Evolutionary conservation across 164 flowering plant genomes (phyloP).

Genomic region (Euptelea pleiosperma): DNA sequence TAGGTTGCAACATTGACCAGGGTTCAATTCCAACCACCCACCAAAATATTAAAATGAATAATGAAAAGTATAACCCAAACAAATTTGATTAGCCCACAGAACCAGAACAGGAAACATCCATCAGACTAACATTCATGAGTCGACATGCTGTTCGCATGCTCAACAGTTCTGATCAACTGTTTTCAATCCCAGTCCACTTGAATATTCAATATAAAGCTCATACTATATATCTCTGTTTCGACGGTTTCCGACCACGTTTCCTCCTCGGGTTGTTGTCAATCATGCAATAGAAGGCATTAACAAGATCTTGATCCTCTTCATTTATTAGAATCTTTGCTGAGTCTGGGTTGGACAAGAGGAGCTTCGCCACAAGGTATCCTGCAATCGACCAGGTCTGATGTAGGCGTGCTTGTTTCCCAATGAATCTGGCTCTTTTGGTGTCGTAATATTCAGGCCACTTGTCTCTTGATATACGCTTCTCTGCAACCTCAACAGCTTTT

Average conservation of each 20-base stretch:
- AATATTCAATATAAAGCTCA: slow-evolving; percentile 20
- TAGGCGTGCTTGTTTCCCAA: slow-evolving; percentile 79
- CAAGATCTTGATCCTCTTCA: slow-evolving; percentile 72
- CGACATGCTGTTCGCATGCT: too few relatives aligned
- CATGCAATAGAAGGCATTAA: slow-evolving; percentile 60
- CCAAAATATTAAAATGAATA: too few relatives aligned
- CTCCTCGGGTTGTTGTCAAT: slow-evolving; percentile 64
- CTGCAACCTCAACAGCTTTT: slow-evolving; percentile 68
- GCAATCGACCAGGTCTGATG: slow-evolving; percentile 93
- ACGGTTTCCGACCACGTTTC: slow-evolving; percentile 54
- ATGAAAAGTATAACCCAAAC: too few relatives aligned
- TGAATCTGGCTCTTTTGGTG: slow-evolving; percentile 64
- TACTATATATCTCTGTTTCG: slow-evolving; percentile 45
- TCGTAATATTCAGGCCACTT: slow-evolving; percentile 96
- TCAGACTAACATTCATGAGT: too few relatives aligned
- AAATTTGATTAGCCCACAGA: too few relatives aligned
- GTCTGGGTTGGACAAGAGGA: slow-evolving; percentile 58
- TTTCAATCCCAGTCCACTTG: background rate
- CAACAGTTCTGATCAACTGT: too few relatives aligned
- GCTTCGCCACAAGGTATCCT: slow-evolving; percentile 79
- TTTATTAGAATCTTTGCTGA: slow-evolving; percentile 57
- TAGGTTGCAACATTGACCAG: too few relatives aligned
- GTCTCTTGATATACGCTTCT: slow-evolving; percentile 61
- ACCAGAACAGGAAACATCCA: too few relatives aligned
- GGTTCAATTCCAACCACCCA: too few relatives aligned